These are phyloP conservation scores for Cocos nucifera DNA, from an alignment of 176 grass and related monocot species.

Conservation along the genomic window DNA sequence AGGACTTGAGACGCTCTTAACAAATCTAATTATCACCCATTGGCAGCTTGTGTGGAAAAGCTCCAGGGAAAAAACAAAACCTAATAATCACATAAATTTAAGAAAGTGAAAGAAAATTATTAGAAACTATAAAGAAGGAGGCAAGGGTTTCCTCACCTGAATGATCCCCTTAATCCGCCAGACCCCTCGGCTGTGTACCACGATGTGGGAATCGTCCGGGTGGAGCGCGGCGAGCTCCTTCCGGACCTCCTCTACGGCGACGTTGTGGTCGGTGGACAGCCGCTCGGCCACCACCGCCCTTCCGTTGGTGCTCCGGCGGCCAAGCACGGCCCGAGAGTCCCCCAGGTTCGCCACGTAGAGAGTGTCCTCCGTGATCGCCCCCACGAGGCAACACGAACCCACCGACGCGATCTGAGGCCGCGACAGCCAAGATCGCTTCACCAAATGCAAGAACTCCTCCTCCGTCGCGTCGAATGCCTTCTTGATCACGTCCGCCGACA, in stretches of 20 bases:
- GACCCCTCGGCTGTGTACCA: conserved; percentile 2
- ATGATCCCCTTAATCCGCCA: conserved; percentile 31
- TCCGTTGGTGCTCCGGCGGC: neutral
- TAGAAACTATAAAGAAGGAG: conserved; percentile 1
- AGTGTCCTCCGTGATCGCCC: conserved; percentile 20
- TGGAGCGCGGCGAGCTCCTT: conserved; percentile 20
- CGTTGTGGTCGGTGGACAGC: conserved; percentile 34
- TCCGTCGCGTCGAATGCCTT: conserved; percentile 34
- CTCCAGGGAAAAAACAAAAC: too few relatives aligned
- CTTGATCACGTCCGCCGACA: conserved; percentile 19
- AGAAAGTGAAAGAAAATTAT: neutral
- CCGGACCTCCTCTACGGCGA: neutral
- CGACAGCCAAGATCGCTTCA: conserved; percentile 18
- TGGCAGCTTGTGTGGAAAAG: too few relatives aligned
- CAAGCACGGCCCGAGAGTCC: conserved; percentile 39
- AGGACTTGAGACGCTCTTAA: too few relatives aligned
- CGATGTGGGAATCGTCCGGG: conserved; percentile 17
- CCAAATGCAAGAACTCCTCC: conserved; percentile 17
- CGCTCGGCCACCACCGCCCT: neutral
- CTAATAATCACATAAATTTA: too few relatives aligned
- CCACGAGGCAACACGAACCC: conserved; percentile 39
- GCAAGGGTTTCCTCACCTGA: conserved; percentile 17
- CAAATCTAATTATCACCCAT: too few relatives aligned
- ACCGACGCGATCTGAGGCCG: conserved; percentile 2
- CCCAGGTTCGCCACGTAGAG: conserved; percentile 38